Percentiles rank a stretch among this genome's conserved stretches.
Evolutionary conservation across 306 rosid species (phyloP).

Genomic region (Lathyrus tuberosus): DNA sequence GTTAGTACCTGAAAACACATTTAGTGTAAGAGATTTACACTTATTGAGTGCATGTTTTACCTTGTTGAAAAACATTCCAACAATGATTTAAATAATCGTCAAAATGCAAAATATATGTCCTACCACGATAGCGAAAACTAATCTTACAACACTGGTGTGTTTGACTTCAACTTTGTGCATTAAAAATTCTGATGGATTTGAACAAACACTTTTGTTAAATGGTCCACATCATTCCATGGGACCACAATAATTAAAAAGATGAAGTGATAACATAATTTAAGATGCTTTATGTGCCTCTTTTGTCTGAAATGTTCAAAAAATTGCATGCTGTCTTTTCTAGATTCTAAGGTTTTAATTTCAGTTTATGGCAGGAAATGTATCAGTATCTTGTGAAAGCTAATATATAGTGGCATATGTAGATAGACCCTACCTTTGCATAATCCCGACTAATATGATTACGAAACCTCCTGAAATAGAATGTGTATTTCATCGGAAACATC

Average conservation of each 20-base stretch:
- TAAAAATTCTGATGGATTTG: slow-evolving; percentile 29
- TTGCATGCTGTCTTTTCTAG: slow-evolving; percentile 14
- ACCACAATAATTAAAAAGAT: slow-evolving; percentile 40
- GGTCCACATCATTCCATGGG: slow-evolving; percentile 43
- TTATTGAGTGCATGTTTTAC: slow-evolving; percentile 8
- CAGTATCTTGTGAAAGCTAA: slow-evolving; percentile 30
- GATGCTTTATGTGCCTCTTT: slow-evolving; percentile 40
- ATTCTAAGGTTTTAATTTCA: slow-evolving; percentile 22
- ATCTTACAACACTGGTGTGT: slow-evolving; percentile 20
- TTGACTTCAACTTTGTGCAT: slow-evolving; percentile 37
- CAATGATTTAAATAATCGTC: slow-evolving; percentile 9
- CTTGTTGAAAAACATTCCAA: slow-evolving; percentile 16
- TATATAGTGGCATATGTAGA: neutral
- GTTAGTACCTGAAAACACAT: slow-evolving; percentile 47
- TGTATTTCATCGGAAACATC: neutral
- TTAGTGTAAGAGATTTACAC: neutral
- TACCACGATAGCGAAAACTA: slow-evolving; percentile 29
- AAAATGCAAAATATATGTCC: slow-evolving; percentile 19
- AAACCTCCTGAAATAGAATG: slow-evolving; percentile 21
- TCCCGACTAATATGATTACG: too few relatives aligned
- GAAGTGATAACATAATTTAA: slow-evolving; percentile 41
- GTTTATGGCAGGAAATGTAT: slow-evolving; percentile 31
- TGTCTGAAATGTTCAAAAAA: slow-evolving; percentile 39
- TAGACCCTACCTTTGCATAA: slow-evolving; percentile 14
- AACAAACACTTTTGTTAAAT: slow-evolving; percentile 37